Evolutionary conservation across 257 asterid species (phyloP), one percentile per base, ranked within the genome.

Genomic region (Perilla frutescens): DNA sequence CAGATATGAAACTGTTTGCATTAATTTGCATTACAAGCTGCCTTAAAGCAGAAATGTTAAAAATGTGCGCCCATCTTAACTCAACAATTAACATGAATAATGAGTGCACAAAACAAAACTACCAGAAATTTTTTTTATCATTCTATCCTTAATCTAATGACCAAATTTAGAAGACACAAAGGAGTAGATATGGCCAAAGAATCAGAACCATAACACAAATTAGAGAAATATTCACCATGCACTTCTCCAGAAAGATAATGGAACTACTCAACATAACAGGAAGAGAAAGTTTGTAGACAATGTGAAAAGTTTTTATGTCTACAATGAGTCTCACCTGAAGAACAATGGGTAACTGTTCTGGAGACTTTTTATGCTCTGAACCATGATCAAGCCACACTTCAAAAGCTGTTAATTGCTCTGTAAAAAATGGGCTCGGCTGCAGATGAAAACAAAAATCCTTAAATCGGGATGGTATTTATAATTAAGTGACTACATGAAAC

Each of bases 341-440:
- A 83, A 95, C 99, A 76, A 95, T 95, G 58, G 99, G 99, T 76
- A 95, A 81, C 88, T 92, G 99, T 63, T 95, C 99, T 4, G 98
- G 99, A 64, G 96, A 97, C 74, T 95, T 95, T 80, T 95, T 95
- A 75, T 83, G 81, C 77, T 95, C 96, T 61, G 99, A 95, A 78
- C 99, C 99, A 86, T 92, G 98, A 86, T 95, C 97, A 75, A 95
- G 98, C 99, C 99, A 95, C 67, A 95, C 96, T 82, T 95, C 99
- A 89, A 95, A 95, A 64, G 98, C 98, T 40, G 97, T 91, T 85
- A 94, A 83, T 79, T 87, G 91, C 76, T 85, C 89, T 11, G 89
- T 85, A 44, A 87, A 87, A 68, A 95, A 95, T 61, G 96, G 96
- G 80, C 99, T 95, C 11, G 97, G 97, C 99, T 95, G 96, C 72